Conservation (phyloP, 305 asterid genomes). For the Euphrasia arctica region DNA sequence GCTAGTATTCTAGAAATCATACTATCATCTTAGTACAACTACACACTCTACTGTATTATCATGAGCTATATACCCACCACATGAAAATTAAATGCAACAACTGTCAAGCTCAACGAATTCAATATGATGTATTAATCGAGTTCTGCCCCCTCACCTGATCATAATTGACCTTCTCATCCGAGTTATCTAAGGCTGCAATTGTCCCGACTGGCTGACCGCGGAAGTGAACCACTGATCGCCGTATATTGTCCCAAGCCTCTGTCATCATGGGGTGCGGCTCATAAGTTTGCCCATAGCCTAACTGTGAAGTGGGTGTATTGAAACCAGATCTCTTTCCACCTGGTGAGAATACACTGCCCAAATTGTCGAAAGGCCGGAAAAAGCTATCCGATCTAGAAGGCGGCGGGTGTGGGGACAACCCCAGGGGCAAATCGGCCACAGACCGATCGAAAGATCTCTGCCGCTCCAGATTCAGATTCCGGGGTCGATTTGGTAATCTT, state of each 20-base stretch:
- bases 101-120: neutral
- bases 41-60: neutral
- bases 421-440: constrained; percentile 43
- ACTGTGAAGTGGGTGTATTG: constrained; percentile 57
- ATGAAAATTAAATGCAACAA: neutral
- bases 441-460: constrained; percentile 75
- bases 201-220: constrained; percentile 90
- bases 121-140: neutral
- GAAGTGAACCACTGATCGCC: constrained; percentile 67
- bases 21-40: neutral
- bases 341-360: constrained; percentile 48
- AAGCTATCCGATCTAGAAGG: constrained; percentile 45
- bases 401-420: constrained; percentile 58
- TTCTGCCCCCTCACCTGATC: constrained; percentile 62
- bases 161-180: constrained; percentile 78
- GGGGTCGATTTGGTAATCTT: constrained; percentile 45
- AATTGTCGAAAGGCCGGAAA: constrained; percentile 45
- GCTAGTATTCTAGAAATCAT: constrained; percentile 11
- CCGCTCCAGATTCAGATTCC: constrained; percentile 57
- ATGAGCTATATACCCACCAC: neutral
- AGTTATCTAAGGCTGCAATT: constrained; percentile 74
- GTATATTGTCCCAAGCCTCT: constrained; percentile 80
- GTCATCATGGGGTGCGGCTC: constrained; percentile 66
- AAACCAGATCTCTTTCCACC: constrained; percentile 46
- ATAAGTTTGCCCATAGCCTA: constrained; percentile 24